These are phyloP conservation scores for Suillus luteus DNA, from an alignment of 768 basidiomycete genomes.

Conservation along the genomic window DNA sequence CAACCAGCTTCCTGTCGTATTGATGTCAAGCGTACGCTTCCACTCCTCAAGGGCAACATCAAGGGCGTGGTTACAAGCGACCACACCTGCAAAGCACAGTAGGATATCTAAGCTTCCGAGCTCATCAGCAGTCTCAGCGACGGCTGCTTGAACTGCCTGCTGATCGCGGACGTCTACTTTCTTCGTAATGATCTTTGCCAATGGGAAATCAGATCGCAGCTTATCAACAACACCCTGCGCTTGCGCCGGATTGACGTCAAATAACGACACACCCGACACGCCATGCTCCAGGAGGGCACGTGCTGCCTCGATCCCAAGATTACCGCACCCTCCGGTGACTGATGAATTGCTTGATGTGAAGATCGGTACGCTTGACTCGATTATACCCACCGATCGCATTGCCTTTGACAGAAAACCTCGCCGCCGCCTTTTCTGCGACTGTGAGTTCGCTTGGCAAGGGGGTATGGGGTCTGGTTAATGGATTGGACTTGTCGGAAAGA, in stretches of 20 bases:
- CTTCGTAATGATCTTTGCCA: slow-evolving; percentile 34
- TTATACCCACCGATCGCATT: slow-evolving; percentile 41
- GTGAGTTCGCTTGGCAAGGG: slow-evolving; percentile 21
- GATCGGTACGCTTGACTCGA: neutral
- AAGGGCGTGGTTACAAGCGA: slow-evolving; percentile 35
- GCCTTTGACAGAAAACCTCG: slow-evolving; percentile 40
- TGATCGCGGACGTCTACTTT: slow-evolving; percentile 37
- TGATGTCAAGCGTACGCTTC: slow-evolving; percentile 42
- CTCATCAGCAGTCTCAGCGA: slow-evolving; percentile 25
- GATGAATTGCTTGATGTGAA: neutral
- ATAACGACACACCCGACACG: slow-evolving; percentile 29
- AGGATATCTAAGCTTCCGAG: slow-evolving; percentile 40
- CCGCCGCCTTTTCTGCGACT: slow-evolving; percentile 31
- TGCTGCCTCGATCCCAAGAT: slow-evolving; percentile 38
- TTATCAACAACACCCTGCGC: slow-evolving; percentile 17
- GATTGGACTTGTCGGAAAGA: slow-evolving; percentile 36
- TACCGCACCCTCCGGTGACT: slow-evolving; percentile 49
- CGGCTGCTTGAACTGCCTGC: slow-evolving; percentile 29
- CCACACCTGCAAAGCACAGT: slow-evolving; percentile 47
- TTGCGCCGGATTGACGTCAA: slow-evolving; percentile 23
- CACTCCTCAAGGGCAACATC: slow-evolving; percentile 37
- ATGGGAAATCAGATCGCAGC: slow-evolving; percentile 30
- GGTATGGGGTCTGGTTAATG: slow-evolving; percentile 31
- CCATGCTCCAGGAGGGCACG: slow-evolving; percentile 49
- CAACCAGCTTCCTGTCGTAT: slow-evolving; percentile 47